Evolutionary conservation across 192 early-diverging fungal genomes (phyloP), one percentile per base, ranked within the genome.

Genomic region (Linnemannia hyalina): DNA sequence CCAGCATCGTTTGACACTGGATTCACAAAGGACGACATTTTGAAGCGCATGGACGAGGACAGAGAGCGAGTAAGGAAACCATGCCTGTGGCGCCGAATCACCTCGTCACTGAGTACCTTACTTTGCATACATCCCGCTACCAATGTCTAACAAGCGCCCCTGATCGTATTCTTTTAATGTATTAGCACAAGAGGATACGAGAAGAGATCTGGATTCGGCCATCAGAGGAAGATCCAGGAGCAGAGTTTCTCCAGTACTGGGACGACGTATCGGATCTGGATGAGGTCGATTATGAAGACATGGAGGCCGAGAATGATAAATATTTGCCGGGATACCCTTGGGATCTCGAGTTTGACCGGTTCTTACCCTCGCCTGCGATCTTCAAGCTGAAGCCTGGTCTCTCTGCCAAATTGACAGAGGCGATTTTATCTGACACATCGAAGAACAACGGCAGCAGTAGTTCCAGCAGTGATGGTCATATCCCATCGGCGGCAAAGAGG

Each of bases 21-120:
- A 35, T 89, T 93, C 57, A 81, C 89, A 36, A 90, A 88, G 52
- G 76, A 85, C 18, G 92, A 93, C 70, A 93, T 93, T 68, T 78
- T 92, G 74, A 83, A 82, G 42, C 88, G 92, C 35, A 92, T 93
- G 88, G 92, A 93, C 73, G 90, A 93, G 46, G 92, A 93, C 77
- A 72, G 92, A 74, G 92, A 93, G 63, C 81, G 92, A 38, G 89
- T 91, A 89, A 73, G 84, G 54, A 69, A 15, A 23, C 20, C 35
- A 72, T 40, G 15, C 13, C 60, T 70, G 0, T 16, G 49, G 20
- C 4, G 10, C 75, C 22, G 15, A 74, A 13, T 11, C n/a, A 9
- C 23, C 8, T 22, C 0, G 10, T 65, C 3, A 9, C 36, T 52
- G 29, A 7, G 6, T 26, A 15, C 36, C 1, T 16, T 44, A 3